Evolutionary conservation across 2,329 filamentous ascomycete species (phyloP).

Genomic region (Arthrobotrys entomopaga): DNA sequence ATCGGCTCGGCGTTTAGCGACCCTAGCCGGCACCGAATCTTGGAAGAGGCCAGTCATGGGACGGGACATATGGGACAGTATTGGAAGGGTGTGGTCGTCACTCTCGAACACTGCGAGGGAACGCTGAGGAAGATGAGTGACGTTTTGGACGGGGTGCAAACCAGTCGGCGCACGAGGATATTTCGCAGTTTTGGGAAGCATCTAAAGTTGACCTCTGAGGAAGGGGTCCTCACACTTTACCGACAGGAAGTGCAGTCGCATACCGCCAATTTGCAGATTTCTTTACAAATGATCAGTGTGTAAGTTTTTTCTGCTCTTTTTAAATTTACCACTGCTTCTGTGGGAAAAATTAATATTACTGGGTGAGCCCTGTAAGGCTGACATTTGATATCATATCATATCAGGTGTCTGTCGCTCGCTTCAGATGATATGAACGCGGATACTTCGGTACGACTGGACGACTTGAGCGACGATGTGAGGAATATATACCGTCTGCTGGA

Average conservation of each 20-base stretch:
- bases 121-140: conserved; percentile 45
- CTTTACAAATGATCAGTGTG: conserved; percentile 53
- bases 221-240: conserved; percentile 49
- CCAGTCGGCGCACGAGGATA: conserved; percentile 42
- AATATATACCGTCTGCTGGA: conserved; percentile 48
- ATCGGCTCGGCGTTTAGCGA: conserved; percentile 46
- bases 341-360: not conserved
- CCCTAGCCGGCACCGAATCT: conserved; percentile 30
- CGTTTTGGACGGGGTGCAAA: conserved; percentile 38
- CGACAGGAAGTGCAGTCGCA: conserved; percentile 53
- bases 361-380: conserved; percentile 24
- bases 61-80: conserved; percentile 52
- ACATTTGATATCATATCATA: not conserved
- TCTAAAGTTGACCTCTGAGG: conserved; percentile 45
- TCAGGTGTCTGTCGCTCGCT: conserved; percentile 50
- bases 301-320: conserved; percentile 16
- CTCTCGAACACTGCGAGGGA: conserved; percentile 36
- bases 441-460: conserved; percentile 49
- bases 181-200: conserved; percentile 54
- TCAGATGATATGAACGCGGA: conserved; percentile 51
- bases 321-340: not conserved
- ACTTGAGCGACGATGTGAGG: conserved; percentile 52
- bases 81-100: conserved; percentile 47
- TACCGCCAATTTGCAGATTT: conserved; percentile 51
- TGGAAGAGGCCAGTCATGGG: conserved; percentile 43